Conservation (phyloP, 352 stramenopile genomes). For the Phytopythium ostracodes region DNA sequence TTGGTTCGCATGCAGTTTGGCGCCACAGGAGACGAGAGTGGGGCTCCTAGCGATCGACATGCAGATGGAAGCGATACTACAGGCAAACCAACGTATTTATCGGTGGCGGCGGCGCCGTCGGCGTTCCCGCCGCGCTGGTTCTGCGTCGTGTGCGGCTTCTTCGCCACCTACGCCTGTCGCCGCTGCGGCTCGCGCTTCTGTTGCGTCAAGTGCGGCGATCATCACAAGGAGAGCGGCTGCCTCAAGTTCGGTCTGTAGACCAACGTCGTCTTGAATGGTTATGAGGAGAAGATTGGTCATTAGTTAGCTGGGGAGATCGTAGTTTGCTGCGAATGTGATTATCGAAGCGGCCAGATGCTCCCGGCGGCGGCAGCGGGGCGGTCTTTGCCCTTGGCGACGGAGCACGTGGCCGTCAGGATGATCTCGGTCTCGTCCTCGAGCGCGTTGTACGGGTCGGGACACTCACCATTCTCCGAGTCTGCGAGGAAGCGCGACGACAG, state of each 20-base stretch:
- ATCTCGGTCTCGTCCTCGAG: constrained; percentile 58
- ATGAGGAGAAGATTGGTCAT: no score
- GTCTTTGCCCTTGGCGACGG: background rate
- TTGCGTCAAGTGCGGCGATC: constrained; percentile 75
- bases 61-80: constrained; percentile 7
- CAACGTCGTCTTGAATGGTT: background rate
- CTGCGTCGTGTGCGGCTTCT: constrained; percentile 84
- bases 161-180: constrained; percentile 72
- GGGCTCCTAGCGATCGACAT: background rate
- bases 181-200: constrained; percentile 82
- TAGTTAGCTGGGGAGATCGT: background rate
- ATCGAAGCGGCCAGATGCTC: constrained; percentile 4
- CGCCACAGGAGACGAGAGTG: background rate
- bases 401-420: constrained; percentile 25
- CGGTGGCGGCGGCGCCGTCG: constrained; percentile 53
- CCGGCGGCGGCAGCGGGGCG: background rate
- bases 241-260: constrained; percentile 82
- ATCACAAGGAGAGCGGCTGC: constrained; percentile 88
- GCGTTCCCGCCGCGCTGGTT: constrained; percentile 68
- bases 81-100: constrained; percentile 66
- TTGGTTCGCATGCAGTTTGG: background rate
- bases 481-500: constrained; percentile 41
- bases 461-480: constrained; percentile 73
- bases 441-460: constrained; percentile 55
- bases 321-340: background rate